These are phyloP conservation scores for Strobilomyces dryophilus DNA, from an alignment of 768 basidiomycete species.

Conservation along the genomic window DNA sequence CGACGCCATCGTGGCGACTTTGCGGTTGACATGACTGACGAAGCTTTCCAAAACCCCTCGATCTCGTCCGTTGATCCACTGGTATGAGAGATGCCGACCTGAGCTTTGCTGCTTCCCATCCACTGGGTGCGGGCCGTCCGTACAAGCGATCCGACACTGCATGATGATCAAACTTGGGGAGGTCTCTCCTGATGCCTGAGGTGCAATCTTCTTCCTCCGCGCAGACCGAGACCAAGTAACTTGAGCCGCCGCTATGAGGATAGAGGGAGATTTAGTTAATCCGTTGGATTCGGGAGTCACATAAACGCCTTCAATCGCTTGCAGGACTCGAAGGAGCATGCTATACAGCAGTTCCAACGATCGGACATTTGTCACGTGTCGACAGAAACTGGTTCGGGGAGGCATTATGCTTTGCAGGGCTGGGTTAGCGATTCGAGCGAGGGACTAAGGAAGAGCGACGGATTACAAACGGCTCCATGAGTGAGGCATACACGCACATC, in stretches of 20 bases:
- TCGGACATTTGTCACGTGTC: slow-evolving; percentile 26
- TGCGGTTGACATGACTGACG: slow-evolving; percentile 57
- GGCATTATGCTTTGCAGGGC: slow-evolving; percentile 54
- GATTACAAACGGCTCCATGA: slow-evolving; percentile 23
- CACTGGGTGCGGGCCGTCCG: slow-evolving; percentile 9
- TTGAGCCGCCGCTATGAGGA: slow-evolving; percentile 28
- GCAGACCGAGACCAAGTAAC: slow-evolving; percentile 71
- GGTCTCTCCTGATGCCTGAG: neutral
- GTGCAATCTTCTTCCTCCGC: slow-evolving; percentile 41
- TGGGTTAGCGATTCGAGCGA: slow-evolving; percentile 37
- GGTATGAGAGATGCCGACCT: slow-evolving; percentile 34
- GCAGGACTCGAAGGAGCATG: slow-evolving; percentile 31
- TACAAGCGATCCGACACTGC: slow-evolving; percentile 25
- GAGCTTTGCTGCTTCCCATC: slow-evolving; percentile 6
- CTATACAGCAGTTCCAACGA: slow-evolving; percentile 11
- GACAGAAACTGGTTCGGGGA: slow-evolving; percentile 49
- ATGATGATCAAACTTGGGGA: slow-evolving; percentile 10
- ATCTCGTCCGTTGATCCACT: slow-evolving; percentile 63
- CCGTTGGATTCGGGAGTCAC: neutral
- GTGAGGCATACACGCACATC: slow-evolving; percentile 54
- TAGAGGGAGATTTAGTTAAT: slow-evolving; percentile 2
- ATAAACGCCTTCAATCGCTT: slow-evolving; percentile 29
- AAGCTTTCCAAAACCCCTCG: slow-evolving; percentile 62
- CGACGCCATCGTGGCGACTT: slow-evolving; percentile 25
- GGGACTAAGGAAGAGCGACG: slow-evolving; percentile 30